Evolutionary conservation across 1,139 yeast genomes (phyloP), one percentile per base, ranked within the genome.

Genomic region (Saccharomycopsis phalli): DNA sequence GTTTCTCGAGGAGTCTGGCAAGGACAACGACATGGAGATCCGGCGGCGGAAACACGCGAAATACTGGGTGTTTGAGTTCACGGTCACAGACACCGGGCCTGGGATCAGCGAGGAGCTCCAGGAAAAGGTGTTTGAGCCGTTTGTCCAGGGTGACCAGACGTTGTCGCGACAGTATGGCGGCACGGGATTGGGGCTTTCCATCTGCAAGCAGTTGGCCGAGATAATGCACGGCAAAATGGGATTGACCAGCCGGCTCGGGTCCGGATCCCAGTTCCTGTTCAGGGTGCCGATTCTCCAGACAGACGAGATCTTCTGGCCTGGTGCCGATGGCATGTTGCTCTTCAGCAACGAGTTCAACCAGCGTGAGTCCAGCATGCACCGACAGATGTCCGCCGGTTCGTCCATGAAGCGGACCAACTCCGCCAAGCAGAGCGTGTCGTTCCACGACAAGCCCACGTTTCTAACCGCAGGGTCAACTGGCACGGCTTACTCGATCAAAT

Each of bases 61-160:
- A 29, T 41, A 47, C 31, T 76, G 81, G 78, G 82, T 71, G 3
- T 59, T 82, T 41, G 82, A 81, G 53, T 71, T 88, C 37, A 79
- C 77, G 47, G 95, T 91, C 6, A 70, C 71, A 27, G 98, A 91
- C 58, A 81, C 93, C 0, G 98, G 98, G 4, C 86, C 95, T 0
- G 98, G 97, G 47, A 86, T 91, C 40, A 87, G 81, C 36, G 78
- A 81, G 14, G 73, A 77, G 1, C 63, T 83, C 42, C 93, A 84
- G 53, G 81, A 80, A 36, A 79, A 81, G 49, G 91, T 91, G 1
- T 91, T 91, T 61, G 96, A 91, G 55, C 96, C 96, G 2, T 91
- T 91, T 63, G 86, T 86, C 25, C 98, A 88, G 61, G 97, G 97
- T 34, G 97, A 91, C 54, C 96, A 88, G 59, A 87, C 96, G 0